These are phyloP conservation scores for Annulohypoxylon truncatum DNA, from an alignment of 2,329 filamentous ascomycete genomes.

Conservation along the genomic window DNA sequence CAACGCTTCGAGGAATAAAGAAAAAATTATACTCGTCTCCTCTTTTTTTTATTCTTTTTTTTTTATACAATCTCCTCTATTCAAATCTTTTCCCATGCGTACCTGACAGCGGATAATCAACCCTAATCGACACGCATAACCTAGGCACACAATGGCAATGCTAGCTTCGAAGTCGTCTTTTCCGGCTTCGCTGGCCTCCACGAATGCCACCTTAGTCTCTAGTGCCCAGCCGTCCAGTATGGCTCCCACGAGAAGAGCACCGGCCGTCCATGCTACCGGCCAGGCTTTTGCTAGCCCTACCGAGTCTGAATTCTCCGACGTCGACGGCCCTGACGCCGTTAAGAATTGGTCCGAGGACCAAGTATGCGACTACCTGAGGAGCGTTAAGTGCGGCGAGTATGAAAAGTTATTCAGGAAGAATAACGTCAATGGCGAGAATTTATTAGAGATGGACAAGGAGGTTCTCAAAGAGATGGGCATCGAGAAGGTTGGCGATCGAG, in stretches of 20 bases:
- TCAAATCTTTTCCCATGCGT: conserved; percentile 35
- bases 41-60: neutral
- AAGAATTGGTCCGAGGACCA: conserved; percentile 92
- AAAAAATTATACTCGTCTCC: conserved; percentile 7
- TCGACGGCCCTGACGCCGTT: conserved; percentile 78
- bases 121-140: conserved; percentile 18
- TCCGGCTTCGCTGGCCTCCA: conserved; percentile 65
- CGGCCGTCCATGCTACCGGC: conserved; percentile 60
- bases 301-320: conserved; percentile 91
- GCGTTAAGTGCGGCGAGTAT: conserved; percentile 94
- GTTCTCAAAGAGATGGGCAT: conserved; percentile 98
- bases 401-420: conserved; percentile 90
- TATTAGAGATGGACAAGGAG: conserved; percentile 96
- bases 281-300: conserved; percentile 83
- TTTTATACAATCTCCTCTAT: conserved; percentile 5
- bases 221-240: conserved; percentile 62
- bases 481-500: conserved; percentile 95
- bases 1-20: conserved; percentile 19
- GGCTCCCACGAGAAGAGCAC: conserved; percentile 63
- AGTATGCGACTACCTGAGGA: conserved; percentile 90
- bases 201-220: conserved; percentile 59
- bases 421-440: conserved; percentile 96
- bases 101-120: conserved; percentile 25
- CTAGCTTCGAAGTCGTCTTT: conserved; percentile 80
- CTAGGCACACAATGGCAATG: conserved; percentile 72